phyloP scores from a whole-genome alignment of 176 grass and related monocot genomes.

The Hsuehochloa calcarea region DNA sequence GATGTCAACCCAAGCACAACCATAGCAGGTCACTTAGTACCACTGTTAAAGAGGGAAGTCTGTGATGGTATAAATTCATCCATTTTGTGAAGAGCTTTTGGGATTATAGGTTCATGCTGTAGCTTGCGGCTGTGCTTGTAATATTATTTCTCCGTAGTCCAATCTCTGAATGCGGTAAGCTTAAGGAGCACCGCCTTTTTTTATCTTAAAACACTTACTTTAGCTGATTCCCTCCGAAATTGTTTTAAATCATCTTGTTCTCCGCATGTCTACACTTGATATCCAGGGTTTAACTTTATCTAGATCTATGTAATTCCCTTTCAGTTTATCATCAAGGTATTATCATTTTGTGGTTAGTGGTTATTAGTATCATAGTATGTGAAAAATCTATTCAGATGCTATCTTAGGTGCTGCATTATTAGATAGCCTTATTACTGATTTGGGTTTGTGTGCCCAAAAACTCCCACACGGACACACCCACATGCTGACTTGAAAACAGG shows the following conservation, averaged over 20 bases:
- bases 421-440: background rate
- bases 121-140: background rate
- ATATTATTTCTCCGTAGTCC: constrained; percentile 2
- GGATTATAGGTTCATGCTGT: background rate
- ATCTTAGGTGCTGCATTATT: background rate
- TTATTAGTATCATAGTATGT: background rate
- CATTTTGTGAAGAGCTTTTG: background rate
- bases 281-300: background rate
- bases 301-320: background rate
- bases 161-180: background rate
- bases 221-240: background rate
- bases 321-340: background rate
- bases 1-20: background rate
- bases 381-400: background rate
- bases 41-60: background rate
- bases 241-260: background rate
- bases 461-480: background rate
- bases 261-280: background rate
- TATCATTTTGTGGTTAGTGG: background rate
- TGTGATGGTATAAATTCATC: background rate
- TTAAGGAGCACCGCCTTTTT: background rate
- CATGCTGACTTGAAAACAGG: background rate
- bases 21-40: background rate
- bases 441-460: background rate
- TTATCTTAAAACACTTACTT: background rate